These are phyloP conservation scores for Ophiocordyceps sinensis DNA, from an alignment of 2,329 filamentous ascomycete genomes.

Conservation along the genomic window DNA sequence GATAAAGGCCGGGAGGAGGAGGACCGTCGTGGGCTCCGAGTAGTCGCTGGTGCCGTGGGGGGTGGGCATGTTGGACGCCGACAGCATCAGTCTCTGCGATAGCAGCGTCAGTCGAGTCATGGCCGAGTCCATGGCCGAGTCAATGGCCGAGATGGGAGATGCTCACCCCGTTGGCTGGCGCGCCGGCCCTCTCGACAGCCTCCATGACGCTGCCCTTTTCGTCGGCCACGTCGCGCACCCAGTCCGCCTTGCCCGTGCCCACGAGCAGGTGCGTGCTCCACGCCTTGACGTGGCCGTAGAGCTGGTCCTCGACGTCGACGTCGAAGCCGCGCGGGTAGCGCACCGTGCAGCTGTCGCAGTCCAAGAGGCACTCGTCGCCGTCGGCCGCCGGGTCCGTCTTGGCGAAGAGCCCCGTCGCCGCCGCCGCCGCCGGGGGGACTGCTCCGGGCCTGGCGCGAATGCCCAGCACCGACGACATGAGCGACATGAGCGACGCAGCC, in stretches of 20 bases:
- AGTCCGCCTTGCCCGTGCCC: conserved; percentile 91
- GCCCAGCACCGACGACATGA: conserved; percentile 16
- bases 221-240: conserved; percentile 77
- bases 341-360: conserved; percentile 70
- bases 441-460: conserved; percentile 7
- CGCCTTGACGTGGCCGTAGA: conserved; percentile 76
- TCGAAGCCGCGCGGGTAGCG: conserved; percentile 59
- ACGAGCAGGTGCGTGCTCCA: conserved; percentile 86
- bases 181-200: conserved; percentile 45
- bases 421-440: conserved; percentile 11
- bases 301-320: conserved; percentile 60
- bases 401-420: conserved; percentile 47
- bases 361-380: conserved; percentile 76
- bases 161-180: conserved; percentile 56
- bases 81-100: conserved; percentile 67
- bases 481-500: conserved; percentile 22
- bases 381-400: conserved; percentile 62
- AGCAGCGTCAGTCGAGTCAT: neutral
- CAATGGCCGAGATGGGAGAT: conserved; percentile 7
- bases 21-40: conserved; percentile 57
- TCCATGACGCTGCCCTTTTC: conserved; percentile 80
- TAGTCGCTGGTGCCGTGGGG: conserved; percentile 51
- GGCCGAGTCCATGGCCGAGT: neutral
- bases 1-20: conserved; percentile 75
- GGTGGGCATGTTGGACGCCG: conserved; percentile 79